Conservation (phyloP, 2,329 filamentous ascomycete species). For the Scytalidium sp. region DNA sequence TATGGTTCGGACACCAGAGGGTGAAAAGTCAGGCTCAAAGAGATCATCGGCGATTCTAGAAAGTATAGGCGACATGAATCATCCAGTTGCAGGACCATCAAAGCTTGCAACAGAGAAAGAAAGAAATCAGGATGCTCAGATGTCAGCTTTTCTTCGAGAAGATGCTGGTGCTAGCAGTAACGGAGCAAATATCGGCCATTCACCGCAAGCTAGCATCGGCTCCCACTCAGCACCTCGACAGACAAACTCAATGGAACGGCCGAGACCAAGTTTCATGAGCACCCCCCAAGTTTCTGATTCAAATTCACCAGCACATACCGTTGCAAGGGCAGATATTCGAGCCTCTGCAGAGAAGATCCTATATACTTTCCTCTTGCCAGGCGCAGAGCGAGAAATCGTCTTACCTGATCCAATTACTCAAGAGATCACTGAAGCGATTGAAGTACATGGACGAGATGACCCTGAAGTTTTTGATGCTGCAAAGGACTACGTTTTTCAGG, state of each 20-base stretch:
- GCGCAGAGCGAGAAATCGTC: slow-evolving; percentile 95
- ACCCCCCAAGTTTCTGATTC: slow-evolving; percentile 69
- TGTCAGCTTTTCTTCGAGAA: slow-evolving; percentile 84
- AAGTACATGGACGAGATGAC: slow-evolving; percentile 88
- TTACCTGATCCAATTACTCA: slow-evolving; percentile 83
- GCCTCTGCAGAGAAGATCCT: slow-evolving; percentile 96
- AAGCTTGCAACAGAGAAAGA: slow-evolving; percentile 68
- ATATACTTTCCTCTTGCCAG: slow-evolving; percentile 94
- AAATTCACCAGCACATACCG: slow-evolving; percentile 78
- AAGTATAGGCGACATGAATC: slow-evolving; percentile 63
- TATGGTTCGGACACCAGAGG: slow-evolving; percentile 86
- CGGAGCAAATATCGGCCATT: slow-evolving; percentile 48
- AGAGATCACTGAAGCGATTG: slow-evolving; percentile 82
- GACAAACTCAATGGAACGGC: slow-evolving; percentile 45
- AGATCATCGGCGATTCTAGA: slow-evolving; percentile 80
- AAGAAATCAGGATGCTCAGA: slow-evolving; percentile 79
- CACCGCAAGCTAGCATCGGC: slow-evolving; percentile 43
- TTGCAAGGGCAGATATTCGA: slow-evolving; percentile 85
- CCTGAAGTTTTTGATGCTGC: slow-evolving; percentile 96
- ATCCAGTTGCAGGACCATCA: slow-evolving; percentile 56
- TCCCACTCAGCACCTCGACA: slow-evolving; percentile 35
- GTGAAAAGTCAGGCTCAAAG: slow-evolving; percentile 74
- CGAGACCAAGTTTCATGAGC: slow-evolving; percentile 54
- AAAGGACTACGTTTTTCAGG: slow-evolving; percentile 99
- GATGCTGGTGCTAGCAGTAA: slow-evolving; percentile 45